A percentile compares a stretch with the other conserved stretches of the same genome.
Evolutionary conservation across 495 filamentous ascomycete genomes (phyloP).

Genomic region (Podospora appendiculata): DNA sequence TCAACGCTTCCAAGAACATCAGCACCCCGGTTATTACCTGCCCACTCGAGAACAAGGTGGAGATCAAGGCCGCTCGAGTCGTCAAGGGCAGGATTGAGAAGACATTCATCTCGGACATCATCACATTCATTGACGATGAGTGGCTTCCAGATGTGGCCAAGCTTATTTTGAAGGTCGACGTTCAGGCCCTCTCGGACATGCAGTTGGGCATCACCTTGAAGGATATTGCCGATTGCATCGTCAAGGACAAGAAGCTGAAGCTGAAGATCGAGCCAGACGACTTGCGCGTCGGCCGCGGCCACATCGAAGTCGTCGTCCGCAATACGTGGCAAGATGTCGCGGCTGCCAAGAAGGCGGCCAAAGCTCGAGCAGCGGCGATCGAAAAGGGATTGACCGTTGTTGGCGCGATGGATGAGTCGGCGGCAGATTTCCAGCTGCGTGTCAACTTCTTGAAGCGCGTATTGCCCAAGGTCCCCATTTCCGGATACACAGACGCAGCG

Average conservation of each 20-base stretch:
- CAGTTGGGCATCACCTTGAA: conserved; percentile 63
- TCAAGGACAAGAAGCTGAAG: conserved; percentile 72
- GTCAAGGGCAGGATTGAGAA: conserved; percentile 91
- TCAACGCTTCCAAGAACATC: conserved; percentile 89
- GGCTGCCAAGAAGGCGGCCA: conserved; percentile 38
- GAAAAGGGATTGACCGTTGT: conserved; percentile 19
- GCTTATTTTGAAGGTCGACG: conserved; percentile 70
- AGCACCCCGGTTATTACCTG: conserved; percentile 92
- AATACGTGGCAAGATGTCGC: conserved; percentile 39
- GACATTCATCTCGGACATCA: conserved; percentile 66
- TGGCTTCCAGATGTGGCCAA: conserved; percentile 70
- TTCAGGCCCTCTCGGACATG: conserved; percentile 64
- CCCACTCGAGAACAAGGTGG: conserved; percentile 59
- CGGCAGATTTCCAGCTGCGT: conserved; percentile 67
- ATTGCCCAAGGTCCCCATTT: conserved; percentile 70
- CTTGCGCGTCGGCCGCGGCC: conserved; percentile 22
- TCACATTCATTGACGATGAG: conserved; percentile 70
- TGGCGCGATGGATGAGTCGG: conserved; percentile 32
- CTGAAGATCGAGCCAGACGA: conserved; percentile 44
- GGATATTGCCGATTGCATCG: conserved; percentile 67
- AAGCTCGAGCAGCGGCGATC: conserved; percentile 38
- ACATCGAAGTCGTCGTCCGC: conserved; percentile 49
- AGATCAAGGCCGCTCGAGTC: conserved; percentile 68
- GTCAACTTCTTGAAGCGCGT: conserved; percentile 76
- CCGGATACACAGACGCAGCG: conserved; percentile 76